Evolutionary conservation across 306 rosid species (phyloP).

Genomic region (Cicer cuneatum): DNA sequence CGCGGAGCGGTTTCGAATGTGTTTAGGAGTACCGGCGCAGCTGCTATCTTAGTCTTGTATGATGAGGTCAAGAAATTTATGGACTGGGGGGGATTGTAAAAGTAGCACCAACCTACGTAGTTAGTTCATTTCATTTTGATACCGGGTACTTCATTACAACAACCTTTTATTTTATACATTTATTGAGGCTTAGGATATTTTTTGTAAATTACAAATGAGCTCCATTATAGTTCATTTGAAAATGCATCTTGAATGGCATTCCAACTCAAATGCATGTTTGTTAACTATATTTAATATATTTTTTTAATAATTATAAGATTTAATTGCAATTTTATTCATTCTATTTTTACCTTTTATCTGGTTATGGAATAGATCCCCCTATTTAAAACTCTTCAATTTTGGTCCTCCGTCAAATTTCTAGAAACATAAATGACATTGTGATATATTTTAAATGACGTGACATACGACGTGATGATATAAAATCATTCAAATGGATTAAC

Average conservation of each 20-base stretch:
- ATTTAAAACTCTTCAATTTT: too few relatives aligned
- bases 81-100: constrained; percentile 70
- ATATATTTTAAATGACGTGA: too few relatives aligned
- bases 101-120: constrained; percentile 6
- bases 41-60: constrained; percentile 91
- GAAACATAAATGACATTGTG: too few relatives aligned
- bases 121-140: constrained; percentile 39
- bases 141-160: constrained; percentile 42
- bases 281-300: neutral
- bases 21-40: constrained; percentile 92
- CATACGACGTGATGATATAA: too few relatives aligned
- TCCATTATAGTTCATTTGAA: constrained; percentile 53
- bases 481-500: too few relatives aligned
- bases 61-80: constrained; percentile 88
- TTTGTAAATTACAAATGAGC: constrained; percentile 42
- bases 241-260: constrained; percentile 32
- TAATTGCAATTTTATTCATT: too few relatives aligned
- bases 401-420: too few relatives aligned
- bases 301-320: neutral
- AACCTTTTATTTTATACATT: neutral
- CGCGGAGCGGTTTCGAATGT: constrained; percentile 83
- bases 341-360: too few relatives aligned
- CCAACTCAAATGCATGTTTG: neutral
- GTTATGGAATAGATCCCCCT: too few relatives aligned
- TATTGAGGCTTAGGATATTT: constrained; percentile 46